Evolutionary conservation across 768 basidiomycete species (phyloP).

Genomic region (Boletus subparvulus): DNA sequence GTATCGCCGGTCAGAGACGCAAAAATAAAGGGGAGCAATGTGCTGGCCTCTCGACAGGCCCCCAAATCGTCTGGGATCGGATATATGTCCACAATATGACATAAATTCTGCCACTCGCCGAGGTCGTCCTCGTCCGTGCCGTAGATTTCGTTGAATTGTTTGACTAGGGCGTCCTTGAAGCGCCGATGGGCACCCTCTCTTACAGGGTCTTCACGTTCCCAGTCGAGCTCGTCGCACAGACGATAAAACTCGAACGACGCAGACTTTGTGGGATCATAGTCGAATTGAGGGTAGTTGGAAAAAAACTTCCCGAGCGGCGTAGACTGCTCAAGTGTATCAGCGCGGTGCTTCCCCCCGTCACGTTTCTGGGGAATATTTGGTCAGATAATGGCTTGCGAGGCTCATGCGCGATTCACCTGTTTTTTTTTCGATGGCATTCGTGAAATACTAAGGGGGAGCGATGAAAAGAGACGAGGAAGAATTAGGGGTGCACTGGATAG

Average conservation of each 20-base stretch:
- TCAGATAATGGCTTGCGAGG: neutral
- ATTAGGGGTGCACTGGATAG: neutral
- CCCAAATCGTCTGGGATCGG: conserved; percentile 8
- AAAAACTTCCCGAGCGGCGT: conserved; percentile 6
- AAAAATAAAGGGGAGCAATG: too few species aligned
- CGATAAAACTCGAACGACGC: conserved; percentile 19
- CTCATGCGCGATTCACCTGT: neutral
- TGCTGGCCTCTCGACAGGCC: conserved; percentile 12
- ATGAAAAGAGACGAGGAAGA: neutral
- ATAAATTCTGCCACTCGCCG: conserved; percentile 10
- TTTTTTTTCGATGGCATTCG: neutral
- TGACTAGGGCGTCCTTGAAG: conserved; percentile 14
- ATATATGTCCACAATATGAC: neutral
- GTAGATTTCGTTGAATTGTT: conserved; percentile 16
- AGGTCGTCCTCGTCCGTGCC: conserved; percentile 7
- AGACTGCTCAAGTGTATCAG: fast-evolving
- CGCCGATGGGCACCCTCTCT: neutral
- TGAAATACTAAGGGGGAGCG: neutral
- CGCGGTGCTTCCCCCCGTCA: neutral
- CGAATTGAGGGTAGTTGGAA: neutral
- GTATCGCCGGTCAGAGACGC: neutral
- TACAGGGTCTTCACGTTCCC: neutral
- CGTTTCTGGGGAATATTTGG: neutral
- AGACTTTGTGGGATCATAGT: conserved; percentile 6
- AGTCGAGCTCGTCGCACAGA: conserved; percentile 10